A percentile compares a stretch with the other conserved stretches of the same genome.
phyloP scores from a whole-genome alignment of 306 rosid genomes.

The Quercus robur region DNA sequence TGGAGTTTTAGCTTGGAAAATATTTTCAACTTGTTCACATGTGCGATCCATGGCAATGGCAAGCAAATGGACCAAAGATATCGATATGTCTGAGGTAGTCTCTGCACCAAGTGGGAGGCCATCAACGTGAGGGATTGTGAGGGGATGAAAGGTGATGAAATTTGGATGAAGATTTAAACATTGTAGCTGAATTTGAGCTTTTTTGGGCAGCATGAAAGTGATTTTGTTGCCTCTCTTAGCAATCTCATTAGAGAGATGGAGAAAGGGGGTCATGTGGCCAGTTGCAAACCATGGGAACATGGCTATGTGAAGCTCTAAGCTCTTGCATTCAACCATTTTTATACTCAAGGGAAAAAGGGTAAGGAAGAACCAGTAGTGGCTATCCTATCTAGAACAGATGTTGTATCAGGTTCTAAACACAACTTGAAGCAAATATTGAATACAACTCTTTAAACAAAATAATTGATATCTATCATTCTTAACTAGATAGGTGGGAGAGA shows the following conservation, averaged over 20 bases:
- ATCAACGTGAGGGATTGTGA: conserved; percentile 29
- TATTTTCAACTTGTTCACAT: conserved; percentile 15
- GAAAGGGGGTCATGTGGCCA: conserved; percentile 54
- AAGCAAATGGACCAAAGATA: conserved; percentile 13
- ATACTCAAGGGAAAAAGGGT: no score
- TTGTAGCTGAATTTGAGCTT: conserved; percentile 22
- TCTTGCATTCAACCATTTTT: no score
- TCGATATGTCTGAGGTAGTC: conserved; percentile 39
- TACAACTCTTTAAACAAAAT: no score
- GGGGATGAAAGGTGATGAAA: conserved; percentile 34
- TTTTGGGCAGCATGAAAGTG: conserved; percentile 34
- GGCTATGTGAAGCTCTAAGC: conserved; percentile 20
- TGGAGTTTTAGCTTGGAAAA: conserved; percentile 18
- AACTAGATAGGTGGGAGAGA: no score
- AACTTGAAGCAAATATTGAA: no score
- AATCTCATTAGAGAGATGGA: conserved; percentile 49
- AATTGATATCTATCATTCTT: no score
- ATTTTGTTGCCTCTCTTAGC: conserved; percentile 40
- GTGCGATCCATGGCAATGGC: conserved; percentile 35
- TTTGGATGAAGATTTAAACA: conserved; percentile 25
- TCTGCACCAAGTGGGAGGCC: conserved; percentile 45
- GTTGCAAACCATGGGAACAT: conserved; percentile 62
- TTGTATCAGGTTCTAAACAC: no score
- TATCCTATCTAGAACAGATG: no score
- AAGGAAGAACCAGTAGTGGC: no score